Evolutionary conservation across 305 asterid genomes (phyloP).

Genomic region (Caryopteris hybrid): DNA sequence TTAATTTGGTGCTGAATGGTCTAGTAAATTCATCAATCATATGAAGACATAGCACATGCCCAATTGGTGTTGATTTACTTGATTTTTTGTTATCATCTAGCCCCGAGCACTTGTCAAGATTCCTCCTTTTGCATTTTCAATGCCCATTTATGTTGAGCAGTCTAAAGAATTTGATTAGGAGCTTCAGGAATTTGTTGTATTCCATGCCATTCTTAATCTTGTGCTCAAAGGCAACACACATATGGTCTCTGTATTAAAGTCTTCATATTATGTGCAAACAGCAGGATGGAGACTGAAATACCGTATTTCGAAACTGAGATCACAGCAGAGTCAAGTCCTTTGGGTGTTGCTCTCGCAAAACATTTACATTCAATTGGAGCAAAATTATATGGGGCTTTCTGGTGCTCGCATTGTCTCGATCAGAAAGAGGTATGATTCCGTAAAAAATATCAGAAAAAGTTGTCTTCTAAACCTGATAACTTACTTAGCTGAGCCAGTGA

Average conservation of each 20-base stretch:
- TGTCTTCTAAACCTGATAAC: too few relatives aligned
- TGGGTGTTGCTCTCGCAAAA: conserved; percentile 75
- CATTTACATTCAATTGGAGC: conserved; percentile 80
- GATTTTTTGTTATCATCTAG: background rate
- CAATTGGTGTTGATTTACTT: background rate
- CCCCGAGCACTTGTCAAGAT: conserved; percentile 1
- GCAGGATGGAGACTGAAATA: conserved; percentile 52
- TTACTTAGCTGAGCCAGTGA: background rate
- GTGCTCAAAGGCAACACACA: background rate
- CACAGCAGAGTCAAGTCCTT: conserved; percentile 65
- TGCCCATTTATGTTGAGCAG: background rate
- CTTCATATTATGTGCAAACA: conserved; percentile 31
- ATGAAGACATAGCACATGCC: conserved; percentile 1
- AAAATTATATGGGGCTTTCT: conserved; percentile 90
- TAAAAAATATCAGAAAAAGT: too few relatives aligned
- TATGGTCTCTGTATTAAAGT: conserved; percentile 7
- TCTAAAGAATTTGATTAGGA: background rate
- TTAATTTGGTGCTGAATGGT: background rate
- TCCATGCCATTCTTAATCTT: conserved; percentile 8
- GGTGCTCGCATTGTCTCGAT: conserved; percentile 94
- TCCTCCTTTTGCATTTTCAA: background rate
- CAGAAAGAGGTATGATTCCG: conserved; percentile 78
- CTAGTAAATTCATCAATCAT: background rate
- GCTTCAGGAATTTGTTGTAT: conserved; percentile 8
- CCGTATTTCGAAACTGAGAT: conserved; percentile 66